Percentiles rank a stretch among this genome's conserved stretches.
phyloP scores from a whole-genome alignment of 345 rosid genomes.

The Murraya paniculata region DNA sequence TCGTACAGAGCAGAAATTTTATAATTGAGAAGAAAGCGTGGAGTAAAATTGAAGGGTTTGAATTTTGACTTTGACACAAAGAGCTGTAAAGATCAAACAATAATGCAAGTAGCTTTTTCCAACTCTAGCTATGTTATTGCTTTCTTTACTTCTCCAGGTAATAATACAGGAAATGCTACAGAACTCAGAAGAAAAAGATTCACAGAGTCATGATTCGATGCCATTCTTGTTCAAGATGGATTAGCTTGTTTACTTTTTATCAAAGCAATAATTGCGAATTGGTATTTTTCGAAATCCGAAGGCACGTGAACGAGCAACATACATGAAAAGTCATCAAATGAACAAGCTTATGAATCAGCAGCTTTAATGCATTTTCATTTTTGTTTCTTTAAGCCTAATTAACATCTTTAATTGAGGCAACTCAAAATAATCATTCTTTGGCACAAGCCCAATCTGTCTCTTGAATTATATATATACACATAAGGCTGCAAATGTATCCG shows the following conservation, averaged over 20 bases:
- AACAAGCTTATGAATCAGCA: slow-evolving; percentile 15
- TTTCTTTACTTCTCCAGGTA: background rate
- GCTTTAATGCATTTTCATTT: slow-evolving; percentile 13
- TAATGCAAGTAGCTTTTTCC: background rate
- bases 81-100: background rate
- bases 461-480: background rate
- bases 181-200: background rate
- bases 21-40: background rate
- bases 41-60: slow-evolving; percentile 18
- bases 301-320: slow-evolving; percentile 26
- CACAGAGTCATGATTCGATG: slow-evolving; percentile 3
- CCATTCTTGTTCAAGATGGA: slow-evolving; percentile 8
- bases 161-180: background rate
- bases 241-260: background rate
- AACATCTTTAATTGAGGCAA: slow-evolving; percentile 18
- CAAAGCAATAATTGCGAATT: slow-evolving; percentile 11
- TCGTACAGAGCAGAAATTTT: background rate
- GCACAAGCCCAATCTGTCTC: slow-evolving; percentile 30
- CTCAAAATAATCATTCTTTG: slow-evolving; percentile 22
- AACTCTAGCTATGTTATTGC: background rate
- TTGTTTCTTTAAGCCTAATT: background rate
- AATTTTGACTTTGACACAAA: background rate
- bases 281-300: slow-evolving; percentile 14
- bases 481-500: slow-evolving; percentile 23
- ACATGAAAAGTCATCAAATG: slow-evolving; percentile 8